Evolutionary conservation across 495 filamentous ascomycete genomes (phyloP), one percentile per base, ranked within the genome.

Genomic region (Penicillium mononematosum): DNA sequence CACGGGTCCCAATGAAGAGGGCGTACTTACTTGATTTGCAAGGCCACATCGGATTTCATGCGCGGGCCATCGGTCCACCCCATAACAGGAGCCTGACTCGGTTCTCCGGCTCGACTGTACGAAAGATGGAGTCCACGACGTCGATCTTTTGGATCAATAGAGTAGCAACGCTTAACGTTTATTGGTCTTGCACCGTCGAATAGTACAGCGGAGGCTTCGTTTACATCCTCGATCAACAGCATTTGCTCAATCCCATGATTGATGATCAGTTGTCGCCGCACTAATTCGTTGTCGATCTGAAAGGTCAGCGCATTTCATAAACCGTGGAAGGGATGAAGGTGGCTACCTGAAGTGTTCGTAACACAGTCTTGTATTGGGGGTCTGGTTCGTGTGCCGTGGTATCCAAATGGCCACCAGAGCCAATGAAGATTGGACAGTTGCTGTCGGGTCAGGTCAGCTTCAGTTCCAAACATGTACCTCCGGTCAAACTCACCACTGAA

Each of bases 261-360:
- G 67, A 99, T 90, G 67, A 99, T 88, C 31, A 98, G 72, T 49
- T 91, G 87, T 56, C 88, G 85, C 34, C 84, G 85, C 22, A 95
- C 89, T 43, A 86, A 70, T 14, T 86, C 81, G 67, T 93, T 85
- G 59, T 94, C 88, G 60, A 98, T 86, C 75, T 92, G 52, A 11
- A 24, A 45, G 20, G 41, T 36, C 20, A 56, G 44, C 43, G 10
- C 39, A 17, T 6, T 64, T 6, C 60, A 53, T 54, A 38, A 66
- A 8, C 47, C 24, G 17, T 44, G 14, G 34, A 38, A 34, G 24
- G 16, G 41, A 50, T 8, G 39, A 19, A 5, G 25, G 46, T 17
- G 11, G 22, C 68, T 69, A 86, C 85, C 68, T 85, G 84, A 41
- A 98, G 78, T 5, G 88, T 83, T 47, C 89, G 81, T 38, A 97